Conservation (phyloP, 1,139 yeast species). For the Blastobotrys illinoisensis region DNA sequence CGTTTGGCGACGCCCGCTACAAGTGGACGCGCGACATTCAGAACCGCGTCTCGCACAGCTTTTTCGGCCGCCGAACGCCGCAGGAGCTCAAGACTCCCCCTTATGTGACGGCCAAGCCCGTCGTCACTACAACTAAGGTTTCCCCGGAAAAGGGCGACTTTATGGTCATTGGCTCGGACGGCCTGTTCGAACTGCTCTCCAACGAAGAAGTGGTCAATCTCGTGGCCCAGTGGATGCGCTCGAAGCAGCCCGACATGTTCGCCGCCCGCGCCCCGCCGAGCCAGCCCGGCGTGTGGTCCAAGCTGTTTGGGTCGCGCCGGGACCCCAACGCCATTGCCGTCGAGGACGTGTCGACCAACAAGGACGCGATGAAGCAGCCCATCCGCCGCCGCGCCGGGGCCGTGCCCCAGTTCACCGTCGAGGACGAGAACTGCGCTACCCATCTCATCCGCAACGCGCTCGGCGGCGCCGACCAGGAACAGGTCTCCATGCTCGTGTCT, state of each 20-base stretch:
- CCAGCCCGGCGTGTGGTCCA: slow-evolving; percentile 12
- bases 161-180: slow-evolving; percentile 91
- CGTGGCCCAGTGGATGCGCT: slow-evolving; percentile 92
- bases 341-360: slow-evolving; percentile 38
- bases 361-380: slow-evolving; percentile 51
- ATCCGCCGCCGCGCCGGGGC: slow-evolving; percentile 41
- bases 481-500: slow-evolving; percentile 79
- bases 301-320: slow-evolving; percentile 17
- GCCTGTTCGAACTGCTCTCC: slow-evolving; percentile 83
- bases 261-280: slow-evolving; percentile 5
- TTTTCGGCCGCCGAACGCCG: slow-evolving; percentile 82
- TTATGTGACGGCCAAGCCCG: slow-evolving; percentile 96
- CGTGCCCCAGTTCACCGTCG: slow-evolving; percentile 44
- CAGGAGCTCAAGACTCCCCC: slow-evolving; percentile 83
- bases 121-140: slow-evolving; percentile 74
- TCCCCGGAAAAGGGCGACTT: slow-evolving; percentile 72
- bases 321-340: slow-evolving; percentile 20
- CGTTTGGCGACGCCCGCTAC: slow-evolving; percentile 95
- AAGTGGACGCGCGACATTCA: slow-evolving; percentile 78
- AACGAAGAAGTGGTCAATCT: slow-evolving; percentile 90
- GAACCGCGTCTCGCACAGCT: slow-evolving; percentile 63
- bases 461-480: slow-evolving; percentile 79
- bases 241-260: slow-evolving; percentile 53
- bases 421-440: slow-evolving; percentile 86
- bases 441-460: slow-evolving; percentile 91